Base-by-base conservation (phyloP, 2,329 filamentous ascomycete species). In the Diaporthe vexans region DNA sequence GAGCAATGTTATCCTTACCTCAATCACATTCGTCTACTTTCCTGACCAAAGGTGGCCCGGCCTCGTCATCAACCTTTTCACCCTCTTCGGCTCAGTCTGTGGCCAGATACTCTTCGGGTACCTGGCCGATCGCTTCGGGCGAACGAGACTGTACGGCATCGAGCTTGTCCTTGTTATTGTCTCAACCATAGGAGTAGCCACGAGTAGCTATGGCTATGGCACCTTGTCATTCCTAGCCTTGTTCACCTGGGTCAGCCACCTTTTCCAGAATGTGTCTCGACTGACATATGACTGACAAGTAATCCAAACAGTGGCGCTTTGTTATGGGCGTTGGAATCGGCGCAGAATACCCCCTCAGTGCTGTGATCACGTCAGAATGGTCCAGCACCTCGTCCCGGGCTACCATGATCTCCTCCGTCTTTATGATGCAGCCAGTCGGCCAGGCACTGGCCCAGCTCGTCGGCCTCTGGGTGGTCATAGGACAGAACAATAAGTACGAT, bases 321-420 rank as follows among this genome's bases (percentile, higher is more conserved):
- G 86, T 89, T 26, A 88, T 88, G 87, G 87, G 87, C 29, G 82
- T 89, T 37, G 87, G 90, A 0, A 91, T 93, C 46, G 91, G 91
- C n/a, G 91, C 89, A 21, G 91, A 93, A 81, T 93, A 93, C 79
- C 92, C 92, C 1, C 83, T 94, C 3, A 90, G 87, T 58, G 91
- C 91, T 0, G 89, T 93, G 11, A 94, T 94, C 46, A 92, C 91
- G 0, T 89, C 91, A 0, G 92, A 94, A 85, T 93, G 88, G 84
- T 84, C 88, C 7, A 89, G 87, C 71, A 93, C 90, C 0, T 88
- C 88, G 63, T 91, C 91, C n/a, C 85, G 92, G 65, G 89, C 89
- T n/a, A 89, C 87, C 26, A 93, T 93, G 91, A 84, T 94, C 76
- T 90, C 91, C 8, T 88, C 88, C 4, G 91, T 94, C 43, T 93